Conservation (phyloP, 148 eudicot species). For the Rhododendron simsii region DNA sequence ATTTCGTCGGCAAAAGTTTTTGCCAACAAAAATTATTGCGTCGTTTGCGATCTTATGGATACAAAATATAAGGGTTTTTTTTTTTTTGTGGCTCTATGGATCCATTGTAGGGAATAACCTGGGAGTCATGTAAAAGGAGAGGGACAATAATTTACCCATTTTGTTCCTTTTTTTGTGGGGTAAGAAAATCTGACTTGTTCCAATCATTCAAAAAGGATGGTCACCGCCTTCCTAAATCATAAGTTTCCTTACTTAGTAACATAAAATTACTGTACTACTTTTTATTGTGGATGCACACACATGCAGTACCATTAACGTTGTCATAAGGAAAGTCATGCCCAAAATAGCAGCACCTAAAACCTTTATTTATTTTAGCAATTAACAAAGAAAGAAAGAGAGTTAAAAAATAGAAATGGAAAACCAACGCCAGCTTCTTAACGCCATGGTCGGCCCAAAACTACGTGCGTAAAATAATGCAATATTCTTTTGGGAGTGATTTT, state of each 20-base stretch:
- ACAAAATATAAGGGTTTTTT: no score
- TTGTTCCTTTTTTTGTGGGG: background rate
- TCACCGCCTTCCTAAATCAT: background rate
- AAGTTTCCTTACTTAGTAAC: conserved; percentile 8
- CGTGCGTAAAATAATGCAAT: background rate
- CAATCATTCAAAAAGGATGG: background rate
- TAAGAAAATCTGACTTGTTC: background rate
- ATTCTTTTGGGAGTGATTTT: background rate
- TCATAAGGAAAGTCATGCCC: background rate
- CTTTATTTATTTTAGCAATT: background rate
- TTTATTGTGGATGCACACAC: background rate
- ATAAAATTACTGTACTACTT: background rate
- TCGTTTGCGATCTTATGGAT: no score
- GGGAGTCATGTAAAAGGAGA: background rate
- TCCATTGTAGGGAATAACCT: background rate
- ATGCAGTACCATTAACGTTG: background rate
- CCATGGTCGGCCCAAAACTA: background rate
- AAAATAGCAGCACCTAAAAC: background rate
- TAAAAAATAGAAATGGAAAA: background rate
- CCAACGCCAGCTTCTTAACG: background rate
- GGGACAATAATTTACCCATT: background rate
- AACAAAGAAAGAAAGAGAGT: background rate
- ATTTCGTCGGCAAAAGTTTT: no score
- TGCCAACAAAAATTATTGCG: no score
- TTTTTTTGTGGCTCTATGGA: no score